Base-by-base conservation (phyloP, 2,329 filamentous ascomycete species). In the Ilyonectria mors-panacis region DNA sequence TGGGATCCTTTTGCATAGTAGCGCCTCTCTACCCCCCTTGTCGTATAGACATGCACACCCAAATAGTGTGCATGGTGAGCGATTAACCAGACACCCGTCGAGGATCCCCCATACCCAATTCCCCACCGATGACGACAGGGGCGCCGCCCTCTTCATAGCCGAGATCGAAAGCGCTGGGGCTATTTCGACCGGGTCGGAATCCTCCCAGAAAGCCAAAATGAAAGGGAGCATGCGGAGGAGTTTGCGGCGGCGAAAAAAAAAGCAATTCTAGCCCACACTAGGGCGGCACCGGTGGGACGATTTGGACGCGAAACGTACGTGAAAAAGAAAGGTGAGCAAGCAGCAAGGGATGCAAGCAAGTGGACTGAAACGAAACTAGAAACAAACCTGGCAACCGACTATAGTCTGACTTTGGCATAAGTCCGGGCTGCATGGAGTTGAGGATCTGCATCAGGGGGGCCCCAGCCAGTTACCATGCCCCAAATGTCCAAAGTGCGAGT, bases 251-350 rank as follows among this genome's bases (percentile, higher is more conserved):
- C 35, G 55, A 48, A 59, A 54, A 68, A 68, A 74, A 67, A 72
- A 72, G 65, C 61, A 74, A 73, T 55, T 35, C 35, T 23, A 54
- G 63, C 50, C 44, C 45, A 35, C 68, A 45, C 71, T 71, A 66
- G 68, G 59, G 63, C 68, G 65, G 59, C 62, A 66, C 26, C 64
- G 48, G 62, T 75, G 72, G 71, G 61, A 74, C 68, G 71, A 73
- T 72, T 73, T 61, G 55, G 51, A 45, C 48, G 47, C 56, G 57
- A 66, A 75, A 73, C 65, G 66, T 75, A 75, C 62, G 70, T 74
- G 68, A 73, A 71, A 75, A 73, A 71, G 66, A 65, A 70, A 73
- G 42, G 45, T 33, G 35, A 26, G 7, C 30, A 50, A 39, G 58
- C 37, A 21, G 15, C 39, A 53, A 59, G 66, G 59, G 60, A 66